Evolutionary conservation across 2,329 filamentous ascomycete genomes (phyloP), one percentile per base, ranked within the genome.

Genomic region (Fusarium nematophilum): DNA sequence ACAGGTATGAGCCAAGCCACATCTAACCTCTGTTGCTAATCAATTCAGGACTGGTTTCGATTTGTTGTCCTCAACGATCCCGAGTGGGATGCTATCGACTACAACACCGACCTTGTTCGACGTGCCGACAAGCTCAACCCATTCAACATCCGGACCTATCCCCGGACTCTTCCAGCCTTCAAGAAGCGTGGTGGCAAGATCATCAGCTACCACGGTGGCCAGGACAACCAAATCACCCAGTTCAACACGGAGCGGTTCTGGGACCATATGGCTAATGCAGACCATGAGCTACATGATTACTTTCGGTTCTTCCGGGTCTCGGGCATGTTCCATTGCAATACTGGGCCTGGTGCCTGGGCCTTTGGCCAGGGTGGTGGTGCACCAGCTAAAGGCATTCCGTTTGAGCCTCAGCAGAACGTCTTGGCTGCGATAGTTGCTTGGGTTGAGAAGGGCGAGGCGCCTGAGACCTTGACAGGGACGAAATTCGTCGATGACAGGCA

Each of bases 251-350:
- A 60, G 11, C 61, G 63, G 1, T 69, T 69, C 39, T 71, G 64
- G 40, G 42, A 69, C 5, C 59, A 48, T 4, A 62, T 71, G 52
- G 26, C 57, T 13, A 11, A 55, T 64, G 70, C 15, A 69, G 71
- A 63, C 3, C 14, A 25, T 1, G 62, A 70, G 11, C 42, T 81
- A 15, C 81, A 79, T 3, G 76, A 81, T 9, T 82, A 82, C 67
- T 87, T 83, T 69, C 70, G 75, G 0, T 79, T 81, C 62, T 86
- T 86, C 64, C 73, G 72, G 15, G 76, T 86, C n/a, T 82, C 82
- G 0, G 83, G 83, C 0, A 82, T 55, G 26, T 77, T 78, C 9
- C 83, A 86, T 67, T 86, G 83, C 62, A 51, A 59, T 15, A 30
- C 57, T 3, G 83, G 84, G 6, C 72, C 70, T 2, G 82, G 82